Evolutionary conservation across 2,329 filamentous ascomycete species (phyloP), one percentile per base, ranked within the genome.

Genomic region (Microsporum ferrugineum): DNA sequence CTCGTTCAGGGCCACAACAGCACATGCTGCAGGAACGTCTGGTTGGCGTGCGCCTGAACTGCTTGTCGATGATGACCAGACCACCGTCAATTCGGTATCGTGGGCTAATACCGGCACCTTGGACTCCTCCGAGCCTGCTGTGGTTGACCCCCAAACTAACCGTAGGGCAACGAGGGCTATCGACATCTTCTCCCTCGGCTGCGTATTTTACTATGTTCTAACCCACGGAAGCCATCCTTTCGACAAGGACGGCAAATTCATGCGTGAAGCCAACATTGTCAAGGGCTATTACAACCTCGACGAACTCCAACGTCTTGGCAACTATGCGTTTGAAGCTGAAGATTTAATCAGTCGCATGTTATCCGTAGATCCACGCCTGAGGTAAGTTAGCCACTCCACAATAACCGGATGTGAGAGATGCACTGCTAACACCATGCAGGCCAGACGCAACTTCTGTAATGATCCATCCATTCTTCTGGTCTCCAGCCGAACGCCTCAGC

Each of bases 171-270:
- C 95, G 53, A 87, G 94, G 53, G 89, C 94, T 6, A 96, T 97
- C 63, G 94, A 99, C 71, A 96, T 99, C 31, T 99, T 99, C 77
- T 96, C 91, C 0, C 82, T 99, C 39, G 94, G 94, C 0, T 87
- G 96, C 59, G 91, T 99, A n/a, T 99, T 96, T 78, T 97, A 91
- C 77, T 99, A 96, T 72, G 91, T 97, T n/a, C 80, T 99, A 63
- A 96, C 92, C 1, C 88, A 91, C 64, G 94, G 94, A 14, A 84
- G 82, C 1, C 94, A 99, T 72, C 94, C 94, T 0, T 99, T 95
- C 69, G 92, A 96, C 71, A 91, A 91, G 64, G 91, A 94, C 61
- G 91, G 94, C 70, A 86, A 90, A 57, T 97, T 94, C 78, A 95
- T 95, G 84, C 85, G 94, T 59, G 94, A 99, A 75, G 88, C 95